phyloP scores from a whole-genome alignment of 2,329 filamentous ascomycete species.

The Hypoxylon sp. region DNA sequence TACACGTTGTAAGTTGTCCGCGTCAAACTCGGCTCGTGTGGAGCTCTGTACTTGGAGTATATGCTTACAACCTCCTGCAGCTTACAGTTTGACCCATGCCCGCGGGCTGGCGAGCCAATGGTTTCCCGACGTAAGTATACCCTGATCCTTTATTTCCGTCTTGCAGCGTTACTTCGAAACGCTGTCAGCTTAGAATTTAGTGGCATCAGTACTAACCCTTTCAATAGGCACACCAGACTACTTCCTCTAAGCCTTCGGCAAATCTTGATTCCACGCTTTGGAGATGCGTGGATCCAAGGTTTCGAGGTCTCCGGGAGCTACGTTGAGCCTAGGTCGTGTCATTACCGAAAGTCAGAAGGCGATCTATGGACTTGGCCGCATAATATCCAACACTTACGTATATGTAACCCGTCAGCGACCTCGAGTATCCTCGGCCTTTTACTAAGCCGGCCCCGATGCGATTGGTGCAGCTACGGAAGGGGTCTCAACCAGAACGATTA shows the following conservation, averaged over 20 bases:
- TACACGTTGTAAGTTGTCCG: constrained; percentile 92
- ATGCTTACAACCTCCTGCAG: constrained; percentile 63
- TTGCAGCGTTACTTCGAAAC: not conserved
- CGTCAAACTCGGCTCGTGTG: constrained; percentile 10
- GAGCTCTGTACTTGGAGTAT: constrained; percentile 19
- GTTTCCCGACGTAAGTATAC: constrained; percentile 83
- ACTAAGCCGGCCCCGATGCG: constrained; percentile 18
- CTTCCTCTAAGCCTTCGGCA: constrained; percentile 82
- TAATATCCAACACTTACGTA: constrained; percentile 17
- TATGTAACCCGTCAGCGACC: constrained; percentile 17
- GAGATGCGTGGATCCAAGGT: constrained; percentile 38
- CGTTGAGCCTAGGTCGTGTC: constrained; percentile 37
- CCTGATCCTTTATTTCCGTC: constrained; percentile 43
- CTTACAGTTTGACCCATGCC: constrained; percentile 99
- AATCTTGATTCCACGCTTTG: constrained; percentile 31
- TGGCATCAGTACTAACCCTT: constrained; percentile 38
- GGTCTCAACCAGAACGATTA: constrained; percentile 9
- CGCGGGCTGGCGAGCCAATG: constrained; percentile 97
- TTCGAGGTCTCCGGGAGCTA: constrained; percentile 39
- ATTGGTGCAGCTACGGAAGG: constrained; percentile 12
- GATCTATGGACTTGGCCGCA: constrained; percentile 15
- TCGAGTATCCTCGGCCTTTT: constrained; percentile 18
- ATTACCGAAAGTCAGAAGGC: constrained; percentile 37
- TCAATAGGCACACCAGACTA: constrained; percentile 89
- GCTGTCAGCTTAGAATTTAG: not conserved